Conservation (phyloP, 176 grass and related monocot species). For the Musa beccarii region DNA sequence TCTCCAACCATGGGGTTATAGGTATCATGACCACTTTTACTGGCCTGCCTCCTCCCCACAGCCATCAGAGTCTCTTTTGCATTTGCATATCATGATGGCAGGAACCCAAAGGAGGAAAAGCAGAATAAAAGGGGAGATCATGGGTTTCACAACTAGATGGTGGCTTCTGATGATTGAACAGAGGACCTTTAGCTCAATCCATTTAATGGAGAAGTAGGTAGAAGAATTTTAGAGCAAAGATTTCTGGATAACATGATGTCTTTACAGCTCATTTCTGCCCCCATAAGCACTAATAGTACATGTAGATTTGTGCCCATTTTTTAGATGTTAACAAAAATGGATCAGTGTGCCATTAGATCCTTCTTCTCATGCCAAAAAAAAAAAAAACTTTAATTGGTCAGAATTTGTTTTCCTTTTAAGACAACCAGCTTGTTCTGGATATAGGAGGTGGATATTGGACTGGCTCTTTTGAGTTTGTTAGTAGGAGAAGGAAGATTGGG, state of each 20-base stretch:
- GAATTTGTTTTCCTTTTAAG: too few relatives aligned
- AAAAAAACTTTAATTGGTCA: too few relatives aligned
- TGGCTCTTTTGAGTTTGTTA: too few relatives aligned
- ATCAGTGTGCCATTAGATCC: too few relatives aligned
- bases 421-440: neutral
- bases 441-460: neutral
- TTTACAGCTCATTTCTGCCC: neutral
- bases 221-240: neutral
- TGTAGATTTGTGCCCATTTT: neutral
- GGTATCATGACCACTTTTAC: neutral
- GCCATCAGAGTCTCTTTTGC: neutral
- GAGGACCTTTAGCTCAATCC: constrained; percentile 2
- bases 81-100: neutral
- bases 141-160: too few relatives aligned
- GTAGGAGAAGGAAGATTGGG: too few relatives aligned
- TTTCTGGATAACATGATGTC: neutral
- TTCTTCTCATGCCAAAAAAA: too few relatives aligned
- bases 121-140: neutral
- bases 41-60: neutral
- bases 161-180: neutral
- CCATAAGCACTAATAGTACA: neutral
- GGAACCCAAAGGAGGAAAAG: neutral
- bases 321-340: too few relatives aligned
- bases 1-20: neutral
- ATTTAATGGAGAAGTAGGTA: neutral